These are phyloP conservation scores for Parmales sp. DNA, from an alignment of 108 stramenopile genomes.

Conservation along the genomic window DNA sequence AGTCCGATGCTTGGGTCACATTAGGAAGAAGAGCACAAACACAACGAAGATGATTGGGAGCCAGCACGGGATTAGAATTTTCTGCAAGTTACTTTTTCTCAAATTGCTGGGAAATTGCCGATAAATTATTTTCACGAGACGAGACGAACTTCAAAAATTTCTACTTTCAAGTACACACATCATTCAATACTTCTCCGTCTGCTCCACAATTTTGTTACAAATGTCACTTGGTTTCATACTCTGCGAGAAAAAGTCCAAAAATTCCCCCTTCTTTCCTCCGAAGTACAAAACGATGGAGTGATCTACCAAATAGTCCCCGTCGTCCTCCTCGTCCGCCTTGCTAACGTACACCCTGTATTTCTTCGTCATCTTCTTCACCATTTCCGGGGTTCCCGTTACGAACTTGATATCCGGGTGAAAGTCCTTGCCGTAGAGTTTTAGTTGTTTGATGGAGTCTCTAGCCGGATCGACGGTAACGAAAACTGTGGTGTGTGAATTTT, in stretches of 20 bases:
- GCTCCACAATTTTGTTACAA: constrained; percentile 74
- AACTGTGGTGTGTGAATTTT: constrained; percentile 19
- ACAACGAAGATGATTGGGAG: too few relatives aligned
- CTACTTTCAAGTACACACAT: too few relatives aligned
- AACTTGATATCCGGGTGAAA: constrained; percentile 84
- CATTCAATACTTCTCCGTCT: constrained; percentile 28
- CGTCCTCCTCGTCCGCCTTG: constrained; percentile 85
- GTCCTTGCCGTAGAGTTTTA: constrained; percentile 83
- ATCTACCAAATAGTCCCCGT: constrained; percentile 98
- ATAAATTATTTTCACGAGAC: too few relatives aligned
- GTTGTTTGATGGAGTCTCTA: constrained; percentile 86
- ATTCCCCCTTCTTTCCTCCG: constrained; percentile 82
- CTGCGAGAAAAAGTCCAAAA: constrained; percentile 97
- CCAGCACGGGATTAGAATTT: too few relatives aligned
- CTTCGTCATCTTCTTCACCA: constrained; percentile 89
- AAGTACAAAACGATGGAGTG: constrained; percentile 98
- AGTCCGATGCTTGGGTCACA: too few relatives aligned
- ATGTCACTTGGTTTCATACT: constrained; percentile 80
- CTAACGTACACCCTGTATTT: constrained; percentile 93
- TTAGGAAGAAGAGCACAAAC: too few relatives aligned
- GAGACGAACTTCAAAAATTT: too few relatives aligned
- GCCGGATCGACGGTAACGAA: constrained; percentile 96
- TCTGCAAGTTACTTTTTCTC: too few relatives aligned
- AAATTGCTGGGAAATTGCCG: too few relatives aligned
- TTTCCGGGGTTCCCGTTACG: constrained; percentile 86